These are phyloP conservation scores for Haplosporangium sp. DNA, from an alignment of 371 early-diverging fungal genomes.

Conservation along the genomic window DNA sequence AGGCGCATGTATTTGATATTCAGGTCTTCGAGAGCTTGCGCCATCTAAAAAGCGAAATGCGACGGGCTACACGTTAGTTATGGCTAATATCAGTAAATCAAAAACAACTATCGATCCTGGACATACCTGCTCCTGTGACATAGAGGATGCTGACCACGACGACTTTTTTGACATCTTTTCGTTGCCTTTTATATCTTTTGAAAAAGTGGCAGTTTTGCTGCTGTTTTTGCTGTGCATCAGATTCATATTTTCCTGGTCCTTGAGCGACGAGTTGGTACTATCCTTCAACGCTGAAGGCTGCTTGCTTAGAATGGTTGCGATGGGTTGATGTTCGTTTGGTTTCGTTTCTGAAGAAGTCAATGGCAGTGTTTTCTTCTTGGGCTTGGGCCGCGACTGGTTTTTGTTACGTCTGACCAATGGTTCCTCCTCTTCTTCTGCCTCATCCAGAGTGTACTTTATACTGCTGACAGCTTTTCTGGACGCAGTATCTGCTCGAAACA, in stretches of 20 bases:
- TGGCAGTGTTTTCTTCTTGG: slow-evolving; percentile 15
- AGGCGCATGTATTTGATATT: slow-evolving; percentile 32
- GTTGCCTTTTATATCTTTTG: not conserved
- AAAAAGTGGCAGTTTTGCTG: not conserved
- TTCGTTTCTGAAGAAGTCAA: not conserved
- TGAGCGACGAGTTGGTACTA: slow-evolving; percentile 1
- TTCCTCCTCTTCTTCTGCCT: slow-evolving; percentile 12
- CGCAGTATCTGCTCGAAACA: not conserved
- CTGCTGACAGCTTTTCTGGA: not conserved
- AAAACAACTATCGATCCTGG: no score
- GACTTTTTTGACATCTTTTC: slow-evolving; percentile 3
- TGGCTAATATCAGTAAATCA: no score
- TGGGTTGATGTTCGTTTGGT: slow-evolving; percentile 1
- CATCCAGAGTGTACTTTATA: not conserved
- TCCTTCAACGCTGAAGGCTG: slow-evolving; percentile 6
- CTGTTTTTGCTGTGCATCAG: not conserved
- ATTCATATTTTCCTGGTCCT: slow-evolving; percentile 30
- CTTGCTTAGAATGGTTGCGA: not conserved
- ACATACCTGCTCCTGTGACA: slow-evolving; percentile 34
- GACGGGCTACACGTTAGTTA: no score
- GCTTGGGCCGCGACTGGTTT: slow-evolving; percentile 14
- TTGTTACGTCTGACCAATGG: slow-evolving; percentile 2
- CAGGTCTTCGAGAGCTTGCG: slow-evolving; percentile 29
- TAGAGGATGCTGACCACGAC: not conserved
- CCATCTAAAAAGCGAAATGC: slow-evolving; percentile 6